phyloP scores from a whole-genome alignment of 768 basidiomycete genomes.

The Tylopilus felleus region DNA sequence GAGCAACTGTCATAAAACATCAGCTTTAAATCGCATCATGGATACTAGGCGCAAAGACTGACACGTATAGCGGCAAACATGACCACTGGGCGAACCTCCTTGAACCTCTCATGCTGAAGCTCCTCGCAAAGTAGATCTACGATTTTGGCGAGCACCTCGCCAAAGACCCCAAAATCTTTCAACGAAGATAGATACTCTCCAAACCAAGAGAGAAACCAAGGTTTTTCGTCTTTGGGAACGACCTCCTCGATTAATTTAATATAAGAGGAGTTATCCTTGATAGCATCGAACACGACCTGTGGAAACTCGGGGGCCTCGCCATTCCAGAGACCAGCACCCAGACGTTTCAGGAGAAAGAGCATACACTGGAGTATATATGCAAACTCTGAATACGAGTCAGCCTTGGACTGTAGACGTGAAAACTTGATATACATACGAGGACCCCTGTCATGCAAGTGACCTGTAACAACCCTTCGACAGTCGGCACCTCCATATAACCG shows the following conservation, averaged over 20 bases:
- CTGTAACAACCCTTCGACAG: constrained; percentile 51
- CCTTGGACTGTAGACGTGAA: neutral
- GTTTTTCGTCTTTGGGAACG: constrained; percentile 32
- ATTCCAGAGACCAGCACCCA: constrained; percentile 61
- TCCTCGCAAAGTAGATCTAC: constrained; percentile 76
- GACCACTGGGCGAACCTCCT: constrained; percentile 52
- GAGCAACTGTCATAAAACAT: constrained; percentile 29
- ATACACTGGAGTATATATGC: constrained; percentile 55
- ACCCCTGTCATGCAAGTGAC: constrained; percentile 59
- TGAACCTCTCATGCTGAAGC: constrained; percentile 74
- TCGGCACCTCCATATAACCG: constrained; percentile 37
- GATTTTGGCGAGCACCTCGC: constrained; percentile 70
- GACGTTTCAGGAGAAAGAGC: constrained; percentile 54
- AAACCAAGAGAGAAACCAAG: constrained; percentile 64
- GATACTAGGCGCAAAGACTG: constrained; percentile 29
- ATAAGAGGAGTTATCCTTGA: constrained; percentile 74
- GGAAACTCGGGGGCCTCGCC: constrained; percentile 71
- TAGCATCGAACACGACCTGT: constrained; percentile 72
- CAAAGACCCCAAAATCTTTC: constrained; percentile 44
- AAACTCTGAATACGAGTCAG: constrained; percentile 48
- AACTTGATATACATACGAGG: constrained; percentile 47
- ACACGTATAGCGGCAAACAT: constrained; percentile 64
- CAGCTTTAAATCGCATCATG: constrained; percentile 3
- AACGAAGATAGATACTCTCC: constrained; percentile 59
- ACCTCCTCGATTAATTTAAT: constrained; percentile 41